Base-by-base conservation (phyloP, 2,329 filamentous ascomycete genomes). In the Aureobasidium vineae region DNA sequence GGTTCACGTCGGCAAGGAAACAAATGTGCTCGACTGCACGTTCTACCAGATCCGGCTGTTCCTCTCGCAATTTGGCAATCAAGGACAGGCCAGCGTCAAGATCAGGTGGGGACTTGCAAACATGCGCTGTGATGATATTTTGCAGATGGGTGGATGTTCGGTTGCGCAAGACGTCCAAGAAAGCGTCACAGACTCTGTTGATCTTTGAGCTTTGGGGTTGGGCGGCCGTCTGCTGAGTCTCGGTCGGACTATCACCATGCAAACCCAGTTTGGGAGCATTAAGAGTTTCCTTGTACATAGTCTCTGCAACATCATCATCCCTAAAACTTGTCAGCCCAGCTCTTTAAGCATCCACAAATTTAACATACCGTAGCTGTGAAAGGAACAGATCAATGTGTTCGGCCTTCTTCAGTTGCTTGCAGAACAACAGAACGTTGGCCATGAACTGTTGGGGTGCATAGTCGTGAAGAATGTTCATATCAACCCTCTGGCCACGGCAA, bases 401-500 rank as follows among this genome's bases (percentile, higher is more conserved):
- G 15, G 90, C 82, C 69, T 91, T 92, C 71, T 89, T 87, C 47
- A 99, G 83, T 75, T 99, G 93, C 21, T 92, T 87, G 38, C 98
- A 82, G 73, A 99, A 96, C 0, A 90, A 77, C 0, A 83, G 82
- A 13, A 97, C 85, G 70, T 88, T 90, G 4, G 84, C 80, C 75
- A 97, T 83, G 75, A 99, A 97, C 71, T 96, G 90, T 43, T 88
- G 83, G 0, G 94, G 92, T n/a, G 88, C 87, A 77, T 98, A 91
- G 74, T 99, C 95, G 73, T 96, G 94, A 2, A 99, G 81, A 68
- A 99, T 94, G 74, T 99, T 99, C 90, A 98, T 93, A 74, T 99
- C 95, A 0, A 99, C 95, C 71, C 96, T 87, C 75, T 99, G 96
- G 26, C 88, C 94, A 60, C 95, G 88, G 75, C 95, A 98, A 69